Base-by-base conservation (phyloP, 352 stramenopile species). In the Pythium plurisporium region DNA sequence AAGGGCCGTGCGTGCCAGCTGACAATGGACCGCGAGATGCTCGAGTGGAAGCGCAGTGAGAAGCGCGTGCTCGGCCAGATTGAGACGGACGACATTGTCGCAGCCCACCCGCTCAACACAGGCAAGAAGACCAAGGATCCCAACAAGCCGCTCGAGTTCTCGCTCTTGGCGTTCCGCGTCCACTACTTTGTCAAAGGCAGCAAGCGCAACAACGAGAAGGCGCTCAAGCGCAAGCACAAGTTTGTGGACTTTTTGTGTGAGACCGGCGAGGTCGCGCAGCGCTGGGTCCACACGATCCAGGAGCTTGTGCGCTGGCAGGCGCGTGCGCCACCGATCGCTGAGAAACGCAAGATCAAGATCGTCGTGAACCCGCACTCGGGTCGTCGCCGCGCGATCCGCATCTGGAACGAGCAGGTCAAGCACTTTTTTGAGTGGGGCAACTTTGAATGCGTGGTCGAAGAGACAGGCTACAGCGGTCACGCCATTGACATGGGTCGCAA, bases 281-380 rank as follows among this genome's bases (percentile, higher is more conserved):
- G 67, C 46, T 92, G 82, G 82, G 68, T 90, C 25, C 59, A 60
- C 2, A 67, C 76, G 26, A 87, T 92, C 33, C 82, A 92, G 57
- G 82, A 92, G 47, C 77, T 92, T 7, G 82, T 92, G 46, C 79
- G 82, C 48, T 92, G 79, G 79, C 82, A 92, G 56, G 82, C 82
- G 46, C 79, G 82, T 12, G 76, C 78, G 27, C 82, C 82, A 38
- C 74, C 82, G 2, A 72, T 89, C 48, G 48, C 66, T 1, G 80
- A 93, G 61, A 88, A 87, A 55, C 76, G 82, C 34, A 61, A 71
- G n/a, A 73, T 92, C 58, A 88, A 88, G 58, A 74, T 92, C 46
- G 82, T 92, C 2, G 73, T 92, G 49, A 92, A 92, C 64, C 82
- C 82, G 33, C 82, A 92, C 63, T 90, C 79, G 46, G 82, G 82